Percentiles rank a stretch among this genome's conserved stretches.
phyloP scores from a whole-genome alignment of 2,329 filamentous ascomycete species.

The Exophiala phaeomuriformis region DNA sequence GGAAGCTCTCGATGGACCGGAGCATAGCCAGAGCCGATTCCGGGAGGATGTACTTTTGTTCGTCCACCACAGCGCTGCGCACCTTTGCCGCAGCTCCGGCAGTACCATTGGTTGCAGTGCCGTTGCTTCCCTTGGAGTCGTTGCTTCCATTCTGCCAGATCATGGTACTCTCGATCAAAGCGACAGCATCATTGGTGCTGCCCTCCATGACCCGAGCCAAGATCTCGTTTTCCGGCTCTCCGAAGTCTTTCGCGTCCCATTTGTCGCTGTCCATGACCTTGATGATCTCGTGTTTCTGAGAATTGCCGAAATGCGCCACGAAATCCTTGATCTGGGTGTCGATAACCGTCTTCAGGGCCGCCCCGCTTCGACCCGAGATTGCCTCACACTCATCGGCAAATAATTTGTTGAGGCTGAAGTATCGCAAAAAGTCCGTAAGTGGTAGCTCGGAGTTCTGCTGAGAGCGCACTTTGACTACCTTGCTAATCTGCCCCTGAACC shows the following conservation, averaged over 20 bases:
- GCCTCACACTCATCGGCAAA: conserved; percentile 63
- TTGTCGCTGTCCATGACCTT: conserved; percentile 54
- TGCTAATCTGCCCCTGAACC: conserved; percentile 56
- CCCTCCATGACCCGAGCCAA: conserved; percentile 51
- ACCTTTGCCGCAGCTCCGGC: conserved; percentile 49
- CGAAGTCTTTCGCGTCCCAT: conserved; percentile 60
- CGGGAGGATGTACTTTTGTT: conserved; percentile 77
- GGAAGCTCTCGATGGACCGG: conserved; percentile 70
- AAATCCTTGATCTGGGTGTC: conserved; percentile 58
- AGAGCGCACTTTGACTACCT: conserved; percentile 56
- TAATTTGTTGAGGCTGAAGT: conserved; percentile 56
- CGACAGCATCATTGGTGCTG: conserved; percentile 51
- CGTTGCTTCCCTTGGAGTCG: conserved; percentile 24
- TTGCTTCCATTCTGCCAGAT: conserved; percentile 41
- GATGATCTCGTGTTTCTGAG: conserved; percentile 51
- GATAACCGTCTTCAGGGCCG: conserved; percentile 53
- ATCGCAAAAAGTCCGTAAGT: conserved; percentile 52
- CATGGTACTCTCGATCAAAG: conserved; percentile 46
- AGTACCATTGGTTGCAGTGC: conserved; percentile 13
- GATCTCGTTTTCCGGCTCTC: conserved; percentile 44
- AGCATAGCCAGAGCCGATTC: conserved; percentile 76
- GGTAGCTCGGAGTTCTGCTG: conserved; percentile 52
- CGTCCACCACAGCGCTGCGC: conserved; percentile 69
- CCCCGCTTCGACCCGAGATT: conserved; percentile 55
- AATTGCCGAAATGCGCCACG: conserved; percentile 51